Base-by-base conservation (phyloP, 2,329 filamentous ascomycete genomes). In the Apiospora rasikravindrae region DNA sequence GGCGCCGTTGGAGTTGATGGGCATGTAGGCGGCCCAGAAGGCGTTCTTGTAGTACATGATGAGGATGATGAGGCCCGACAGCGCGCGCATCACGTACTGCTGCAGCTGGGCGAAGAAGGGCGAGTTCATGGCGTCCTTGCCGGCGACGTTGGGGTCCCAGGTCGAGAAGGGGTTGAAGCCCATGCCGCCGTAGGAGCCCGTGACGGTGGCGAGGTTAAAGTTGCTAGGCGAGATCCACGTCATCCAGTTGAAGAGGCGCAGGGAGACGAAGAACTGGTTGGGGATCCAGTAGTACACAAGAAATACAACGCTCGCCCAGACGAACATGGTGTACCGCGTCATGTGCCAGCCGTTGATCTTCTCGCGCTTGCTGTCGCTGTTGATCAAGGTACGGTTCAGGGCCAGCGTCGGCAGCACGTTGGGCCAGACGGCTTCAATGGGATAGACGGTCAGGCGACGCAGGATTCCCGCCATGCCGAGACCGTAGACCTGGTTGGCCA, bases 41-140 rank as follows among this genome's bases (percentile, higher is more conserved):
- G 87, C 80, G 70, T 89, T 89, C 61, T 82, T 86, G 78, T 88
- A 93, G 82, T 90, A 91, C 10, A 92, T 77, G 42, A 81, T 88
- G 4, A 88, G 79, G 22, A 89, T 83, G 22, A 92, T 81, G 81
- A 88, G 86, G 75, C 86, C 86, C 57, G 86, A 88, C 45, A 88
- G 74, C 16, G 90, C 83, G 69, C 88, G 85, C 42, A 90, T 90
- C 64, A 90, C 81, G 73, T 91, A 84, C 26, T 87, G 88, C 79
- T 93, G 93, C 71, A 89, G 83, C 61, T 90, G 91, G 33, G 88
- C 88, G 80, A 90, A 88, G 77, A 87, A 87, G 4, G 87, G 87
- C 11, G 73, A 69, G 70, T 73, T 73, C 33, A 77, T 69, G 22
- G 73, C 73, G 33, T 79, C 76, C 16, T 73, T 74, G 22, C 40